A percentile compares a stretch with the other conserved stretches of the same genome.
Evolutionary conservation across 2,329 filamentous ascomycete species (phyloP).

Genomic region (Xylariaceae sp.): DNA sequence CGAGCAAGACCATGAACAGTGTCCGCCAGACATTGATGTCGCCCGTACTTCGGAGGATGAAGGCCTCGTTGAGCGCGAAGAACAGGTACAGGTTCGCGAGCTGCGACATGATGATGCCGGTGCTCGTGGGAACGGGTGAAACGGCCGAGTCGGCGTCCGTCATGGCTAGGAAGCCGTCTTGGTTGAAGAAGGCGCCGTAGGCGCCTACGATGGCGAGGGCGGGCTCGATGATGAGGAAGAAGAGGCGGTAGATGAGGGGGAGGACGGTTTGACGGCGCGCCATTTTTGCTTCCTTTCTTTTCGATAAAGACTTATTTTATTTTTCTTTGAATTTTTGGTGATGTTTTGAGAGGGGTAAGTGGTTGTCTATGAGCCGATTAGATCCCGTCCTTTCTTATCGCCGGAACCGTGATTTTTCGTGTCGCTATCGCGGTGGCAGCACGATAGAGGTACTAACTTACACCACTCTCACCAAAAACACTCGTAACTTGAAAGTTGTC

Average conservation of each 20-base stretch:
- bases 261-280: constrained; percentile 34
- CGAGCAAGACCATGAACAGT: constrained; percentile 59
- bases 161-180: constrained; percentile 55
- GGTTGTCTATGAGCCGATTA: no score
- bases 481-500: no score
- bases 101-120: constrained; percentile 65
- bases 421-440: no score
- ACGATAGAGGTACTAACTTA: no score
- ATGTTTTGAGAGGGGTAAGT: no score
- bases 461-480: no score
- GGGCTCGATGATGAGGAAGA: constrained; percentile 71
- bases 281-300: no score
- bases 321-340: no score
- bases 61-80: constrained; percentile 70
- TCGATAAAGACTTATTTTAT: no score
- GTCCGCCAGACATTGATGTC: constrained; percentile 66
- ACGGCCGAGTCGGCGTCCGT: constrained; percentile 49
- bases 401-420: no score
- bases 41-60: constrained; percentile 64
- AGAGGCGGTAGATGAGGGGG: constrained; percentile 59
- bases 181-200: constrained; percentile 46
- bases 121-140: constrained; percentile 48
- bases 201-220: constrained; percentile 49
- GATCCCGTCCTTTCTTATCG: no score
- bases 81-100: constrained; percentile 74